Percentiles rank a stretch among this genome's conserved stretches.
phyloP scores from a whole-genome alignment of 2,329 filamentous ascomycete genomes.

The Aureobasidium sp. region DNA sequence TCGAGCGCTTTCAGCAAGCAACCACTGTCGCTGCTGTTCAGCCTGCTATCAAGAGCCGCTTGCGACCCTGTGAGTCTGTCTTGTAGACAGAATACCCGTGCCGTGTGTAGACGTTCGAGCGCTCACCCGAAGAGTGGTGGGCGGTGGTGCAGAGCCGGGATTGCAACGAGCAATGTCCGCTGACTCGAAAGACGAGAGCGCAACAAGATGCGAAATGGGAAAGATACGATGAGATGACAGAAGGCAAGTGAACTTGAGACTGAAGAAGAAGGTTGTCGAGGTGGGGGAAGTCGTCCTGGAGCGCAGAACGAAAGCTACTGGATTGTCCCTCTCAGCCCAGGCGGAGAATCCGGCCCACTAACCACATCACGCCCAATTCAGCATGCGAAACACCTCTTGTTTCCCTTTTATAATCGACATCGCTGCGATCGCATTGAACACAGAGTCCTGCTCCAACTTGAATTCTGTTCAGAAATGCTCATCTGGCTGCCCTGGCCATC shows the following conservation, averaged over 20 bases:
- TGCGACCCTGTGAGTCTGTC: neutral
- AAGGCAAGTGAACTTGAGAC: neutral
- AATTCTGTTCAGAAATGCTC: neutral
- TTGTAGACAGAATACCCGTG: neutral
- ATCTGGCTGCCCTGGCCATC: conserved; percentile 6
- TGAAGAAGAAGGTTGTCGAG: neutral
- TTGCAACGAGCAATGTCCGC: conserved; percentile 4
- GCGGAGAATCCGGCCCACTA: conserved; percentile 15
- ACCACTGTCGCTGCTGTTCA: neutral
- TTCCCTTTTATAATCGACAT: conserved; percentile 1
- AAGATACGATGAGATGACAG: conserved; percentile 3
- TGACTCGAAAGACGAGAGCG: conserved; percentile 5
- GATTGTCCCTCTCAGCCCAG: neutral
- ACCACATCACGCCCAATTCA: conserved; percentile 15
- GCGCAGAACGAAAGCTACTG: conserved; percentile 9
- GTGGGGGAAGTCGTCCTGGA: conserved; percentile 9
- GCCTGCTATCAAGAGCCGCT: neutral
- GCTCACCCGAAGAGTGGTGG: conserved; percentile 8
- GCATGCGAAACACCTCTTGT: conserved; percentile 11
- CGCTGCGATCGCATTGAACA: neutral
- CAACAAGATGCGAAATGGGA: neutral
- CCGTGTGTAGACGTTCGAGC: neutral
- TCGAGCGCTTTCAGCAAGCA: neutral
- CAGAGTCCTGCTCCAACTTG: neutral
- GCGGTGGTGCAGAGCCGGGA: conserved; percentile 6